These are phyloP conservation scores for Tolypocladium ophioglossoides DNA, from an alignment of 2,329 filamentous ascomycete genomes.

Conservation along the genomic window DNA sequence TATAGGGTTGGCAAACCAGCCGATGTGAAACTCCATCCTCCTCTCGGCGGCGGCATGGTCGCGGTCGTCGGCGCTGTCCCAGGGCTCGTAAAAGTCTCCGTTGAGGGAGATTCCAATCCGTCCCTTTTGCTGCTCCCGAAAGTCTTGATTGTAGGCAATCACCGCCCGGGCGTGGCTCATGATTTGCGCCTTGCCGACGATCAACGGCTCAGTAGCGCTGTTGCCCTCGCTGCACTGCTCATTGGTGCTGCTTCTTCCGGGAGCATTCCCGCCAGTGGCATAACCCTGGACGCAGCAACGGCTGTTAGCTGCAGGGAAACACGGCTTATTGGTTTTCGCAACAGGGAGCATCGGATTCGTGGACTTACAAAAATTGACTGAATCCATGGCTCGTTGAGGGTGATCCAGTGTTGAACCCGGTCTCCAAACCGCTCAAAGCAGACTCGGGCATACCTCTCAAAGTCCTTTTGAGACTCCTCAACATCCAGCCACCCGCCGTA, in stretches of 20 bases:
- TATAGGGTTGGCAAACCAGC: conserved; percentile 28
- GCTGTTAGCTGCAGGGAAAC: neutral
- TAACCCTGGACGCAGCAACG: conserved; percentile 13
- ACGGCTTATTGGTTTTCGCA: neutral
- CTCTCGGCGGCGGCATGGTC: conserved; percentile 22
- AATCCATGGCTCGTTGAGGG: conserved; percentile 28
- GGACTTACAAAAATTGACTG: conserved; percentile 21
- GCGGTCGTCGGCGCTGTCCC: conserved; percentile 12
- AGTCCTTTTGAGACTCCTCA: conserved; percentile 20
- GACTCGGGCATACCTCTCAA: conserved; percentile 24
- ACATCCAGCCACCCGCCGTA: conserved; percentile 25
- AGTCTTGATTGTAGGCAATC: conserved; percentile 20
- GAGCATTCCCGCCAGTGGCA: conserved; percentile 22
- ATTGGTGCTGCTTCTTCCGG: conserved; percentile 15
- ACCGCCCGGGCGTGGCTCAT: conserved; percentile 23
- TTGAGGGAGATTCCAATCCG: conserved; percentile 24
- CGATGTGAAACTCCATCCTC: conserved; percentile 26
- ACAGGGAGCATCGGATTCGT: neutral
- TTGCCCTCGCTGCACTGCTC: conserved; percentile 10
- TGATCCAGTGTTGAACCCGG: conserved; percentile 27
- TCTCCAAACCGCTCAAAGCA: conserved; percentile 30
- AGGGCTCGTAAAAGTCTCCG: conserved; percentile 27
- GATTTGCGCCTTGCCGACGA: conserved; percentile 23
- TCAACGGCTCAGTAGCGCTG: conserved; percentile 25
- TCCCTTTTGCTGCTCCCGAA: conserved; percentile 16